A percentile compares a stretch with the other conserved stretches of the same genome.
Conservation (phyloP, 2,329 filamentous ascomycete species). For the Anisogramma anomala region DNA sequence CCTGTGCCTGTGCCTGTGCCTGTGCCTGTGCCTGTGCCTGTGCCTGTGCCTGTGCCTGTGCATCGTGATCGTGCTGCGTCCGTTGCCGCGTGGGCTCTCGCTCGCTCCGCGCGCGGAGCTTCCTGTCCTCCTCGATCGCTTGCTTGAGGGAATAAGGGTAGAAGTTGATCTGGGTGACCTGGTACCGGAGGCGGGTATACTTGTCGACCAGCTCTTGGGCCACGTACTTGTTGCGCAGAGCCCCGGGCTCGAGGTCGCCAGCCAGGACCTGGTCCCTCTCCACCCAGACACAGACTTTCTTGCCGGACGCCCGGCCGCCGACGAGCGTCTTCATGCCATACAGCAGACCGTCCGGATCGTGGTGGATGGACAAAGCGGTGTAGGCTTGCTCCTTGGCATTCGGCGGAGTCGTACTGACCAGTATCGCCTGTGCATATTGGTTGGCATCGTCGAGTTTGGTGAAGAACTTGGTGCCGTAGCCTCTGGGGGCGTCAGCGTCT, state of each 20-base stretch:
- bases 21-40: too few species aligned
- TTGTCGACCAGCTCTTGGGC: conserved; percentile 5
- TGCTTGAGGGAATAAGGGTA: neutral
- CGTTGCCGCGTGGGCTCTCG: neutral
- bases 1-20: too few species aligned
- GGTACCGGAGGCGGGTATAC: conserved; percentile 4
- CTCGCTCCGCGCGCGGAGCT: neutral
- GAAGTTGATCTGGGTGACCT: neutral
- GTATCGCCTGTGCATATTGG: conserved; percentile 6
- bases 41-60: too few species aligned
- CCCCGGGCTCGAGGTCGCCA: conserved; percentile 1
- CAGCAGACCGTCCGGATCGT: conserved; percentile 1
- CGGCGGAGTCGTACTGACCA: neutral
- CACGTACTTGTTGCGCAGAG: conserved; percentile 3
- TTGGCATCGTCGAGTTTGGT: too few species aligned
- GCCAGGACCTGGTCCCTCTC: too few species aligned
- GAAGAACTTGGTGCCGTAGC: too few species aligned
- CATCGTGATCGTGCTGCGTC: too few species aligned
- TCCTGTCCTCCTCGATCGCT: neutral
- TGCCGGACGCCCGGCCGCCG: conserved; percentile 2
- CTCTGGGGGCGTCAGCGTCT: too few species aligned
- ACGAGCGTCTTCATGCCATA: conserved; percentile 2
- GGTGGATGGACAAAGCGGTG: neutral
- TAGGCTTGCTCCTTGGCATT: neutral
- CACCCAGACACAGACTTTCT: conserved; percentile 5